Evolutionary conservation across 2,329 filamentous ascomycete species (phyloP).

Genomic region (Phyllosticta citrichinensis): DNA sequence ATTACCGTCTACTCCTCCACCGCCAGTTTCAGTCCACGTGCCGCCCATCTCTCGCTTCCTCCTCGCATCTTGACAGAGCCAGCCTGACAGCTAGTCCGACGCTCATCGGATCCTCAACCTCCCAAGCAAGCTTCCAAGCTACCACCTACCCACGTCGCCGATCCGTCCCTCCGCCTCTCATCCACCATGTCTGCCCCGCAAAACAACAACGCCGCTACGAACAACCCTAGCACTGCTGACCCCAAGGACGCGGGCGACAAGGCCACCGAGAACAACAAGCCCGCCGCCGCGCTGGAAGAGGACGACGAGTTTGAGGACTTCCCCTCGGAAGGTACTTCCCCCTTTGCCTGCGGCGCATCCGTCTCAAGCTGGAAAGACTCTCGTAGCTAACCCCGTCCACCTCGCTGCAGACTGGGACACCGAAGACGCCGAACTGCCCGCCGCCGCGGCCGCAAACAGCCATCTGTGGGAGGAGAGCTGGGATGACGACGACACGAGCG

Average conservation of each 20-base stretch:
- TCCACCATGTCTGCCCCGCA: conserved; percentile 38
- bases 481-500: conserved; percentile 95
- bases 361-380: conserved; percentile 11
- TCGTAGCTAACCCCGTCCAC: background rate
- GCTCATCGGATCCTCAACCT: background rate
- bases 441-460: conserved; percentile 46
- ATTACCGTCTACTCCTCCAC: background rate
- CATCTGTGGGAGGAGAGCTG: conserved; percentile 99
- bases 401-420: conserved; percentile 63
- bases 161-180: background rate
- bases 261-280: conserved; percentile 50
- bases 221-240: conserved; percentile 23
- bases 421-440: conserved; percentile 77
- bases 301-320: conserved; percentile 99
- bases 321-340: conserved; percentile 70
- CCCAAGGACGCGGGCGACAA: conserved; percentile 32
- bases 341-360: background rate
- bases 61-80: background rate
- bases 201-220: conserved; percentile 32
- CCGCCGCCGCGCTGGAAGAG: conserved; percentile 68
- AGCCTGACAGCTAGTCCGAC: background rate
- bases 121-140: background rate
- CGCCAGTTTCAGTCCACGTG: background rate
- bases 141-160: background rate
- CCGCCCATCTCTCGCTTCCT: background rate